A percentile compares a stretch with the other conserved stretches of the same genome.
Evolutionary conservation across 1,139 yeast genomes (phyloP).

Genomic region (Scheffersomyces illinoinensis): DNA sequence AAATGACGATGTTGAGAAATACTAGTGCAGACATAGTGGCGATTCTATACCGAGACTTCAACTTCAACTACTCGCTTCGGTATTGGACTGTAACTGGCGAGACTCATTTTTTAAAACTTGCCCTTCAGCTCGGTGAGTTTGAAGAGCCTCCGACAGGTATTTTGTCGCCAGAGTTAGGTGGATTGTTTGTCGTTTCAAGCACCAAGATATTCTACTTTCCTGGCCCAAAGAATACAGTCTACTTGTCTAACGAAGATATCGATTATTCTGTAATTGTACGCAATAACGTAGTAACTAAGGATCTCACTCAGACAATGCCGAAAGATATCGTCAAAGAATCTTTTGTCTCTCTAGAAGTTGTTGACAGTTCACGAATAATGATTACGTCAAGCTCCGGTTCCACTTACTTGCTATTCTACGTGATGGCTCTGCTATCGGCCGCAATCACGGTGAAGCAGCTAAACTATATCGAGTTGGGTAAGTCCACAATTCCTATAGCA

Average conservation of each 20-base stretch:
- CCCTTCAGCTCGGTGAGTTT: constrained; percentile 35
- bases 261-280: not conserved
- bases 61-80: constrained; percentile 33
- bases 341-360: constrained; percentile 14
- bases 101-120: constrained; percentile 8
- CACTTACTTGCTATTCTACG: constrained; percentile 28
- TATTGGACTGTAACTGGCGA: constrained; percentile 21
- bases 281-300: constrained; percentile 12
- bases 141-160: constrained; percentile 33
- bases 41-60: constrained; percentile 37
- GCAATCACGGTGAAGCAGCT: constrained; percentile 18
- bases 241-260: not conserved
- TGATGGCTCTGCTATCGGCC: constrained; percentile 5
- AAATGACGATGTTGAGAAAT: constrained; percentile 16
- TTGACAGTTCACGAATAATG: constrained; percentile 30
- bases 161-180: constrained; percentile 27
- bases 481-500: constrained; percentile 26
- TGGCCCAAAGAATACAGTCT: constrained; percentile 9
- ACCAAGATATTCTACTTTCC: constrained; percentile 36
- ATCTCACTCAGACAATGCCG: constrained; percentile 4
- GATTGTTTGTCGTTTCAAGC: constrained; percentile 32
- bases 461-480: constrained; percentile 30
- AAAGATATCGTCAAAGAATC: constrained; percentile 7
- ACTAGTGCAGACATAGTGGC: constrained; percentile 18
- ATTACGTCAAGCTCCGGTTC: constrained; percentile 33